phyloP scores from a whole-genome alignment of 202 grass and related monocot genomes.

The Thinopyrum obtusiflorum region DNA sequence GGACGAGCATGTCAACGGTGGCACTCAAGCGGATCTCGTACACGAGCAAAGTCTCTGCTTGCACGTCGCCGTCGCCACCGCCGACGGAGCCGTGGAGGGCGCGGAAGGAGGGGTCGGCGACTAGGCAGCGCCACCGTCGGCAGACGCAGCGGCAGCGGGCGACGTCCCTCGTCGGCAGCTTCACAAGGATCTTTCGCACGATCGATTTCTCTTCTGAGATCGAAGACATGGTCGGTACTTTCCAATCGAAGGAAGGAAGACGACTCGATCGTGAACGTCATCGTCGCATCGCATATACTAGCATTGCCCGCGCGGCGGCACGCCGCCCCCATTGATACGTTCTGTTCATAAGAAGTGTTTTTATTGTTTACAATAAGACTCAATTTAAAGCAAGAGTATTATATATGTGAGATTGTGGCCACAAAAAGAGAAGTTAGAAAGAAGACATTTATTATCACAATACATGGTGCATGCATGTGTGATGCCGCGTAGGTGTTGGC shows the following conservation, averaged over 20 bases:
- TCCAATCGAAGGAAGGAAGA: background rate
- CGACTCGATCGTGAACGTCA: background rate
- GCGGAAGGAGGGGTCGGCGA: background rate
- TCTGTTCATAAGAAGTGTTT: no score
- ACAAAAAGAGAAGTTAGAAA: no score
- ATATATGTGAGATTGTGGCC: no score
- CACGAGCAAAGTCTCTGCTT: background rate
- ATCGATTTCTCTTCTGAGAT: background rate
- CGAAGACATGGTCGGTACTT: background rate
- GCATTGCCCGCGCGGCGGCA: no score
- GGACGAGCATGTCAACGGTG: background rate
- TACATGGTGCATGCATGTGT: no score
- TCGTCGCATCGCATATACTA: no score
- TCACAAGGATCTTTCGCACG: background rate
- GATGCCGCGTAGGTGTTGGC: no score
- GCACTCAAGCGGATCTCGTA: background rate
- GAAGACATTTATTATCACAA: no score
- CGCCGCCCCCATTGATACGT: no score
- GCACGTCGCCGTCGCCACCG: background rate
- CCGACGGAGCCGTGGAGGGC: background rate
- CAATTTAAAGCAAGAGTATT: no score
- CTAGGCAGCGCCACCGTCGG: background rate
- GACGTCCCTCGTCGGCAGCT: background rate
- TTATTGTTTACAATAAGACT: no score
- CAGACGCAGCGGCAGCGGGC: background rate